Evolutionary conservation across 441 rosid species (phyloP), one percentile per base, ranked within the genome.

Genomic region (Flueggea neowawraea): DNA sequence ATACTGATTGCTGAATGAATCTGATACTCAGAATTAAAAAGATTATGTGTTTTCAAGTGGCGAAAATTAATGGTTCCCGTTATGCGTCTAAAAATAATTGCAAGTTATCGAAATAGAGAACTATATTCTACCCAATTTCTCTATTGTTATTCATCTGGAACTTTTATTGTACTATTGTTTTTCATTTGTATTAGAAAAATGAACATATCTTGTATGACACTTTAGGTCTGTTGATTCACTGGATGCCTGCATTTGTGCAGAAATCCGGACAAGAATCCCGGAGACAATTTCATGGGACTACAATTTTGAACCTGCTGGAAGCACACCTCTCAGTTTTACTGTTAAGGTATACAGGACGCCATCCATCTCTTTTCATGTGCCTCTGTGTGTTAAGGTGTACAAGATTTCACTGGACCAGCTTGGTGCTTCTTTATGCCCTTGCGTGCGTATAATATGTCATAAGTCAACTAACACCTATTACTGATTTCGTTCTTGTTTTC

Each of bases 221-320:
- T 58, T 61, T 68, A 91, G 97, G 78, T 87, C 96, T 61, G 77
- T 86, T 43, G 94, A 89, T 82, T 85, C 96, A 0, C 57, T 61
- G 9, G 83, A 91, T 69, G 80, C 95, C 44, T 91, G 94, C 64
- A 81, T 87, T 33, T 94, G 89, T 74, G 91, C 97, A 6, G 97
- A 91, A 81, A 79, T 94, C 65, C 83, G 95, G 83, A 91, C 97
- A 5, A 87, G 84, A 61, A 84, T 87, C 63, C 96, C 95, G 0
- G 92, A 91, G 41, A 87, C 93, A 5, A 64, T 78, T 58, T 80
- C 88, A 15, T 91, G 97, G 97, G 97, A 89, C 82, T 89, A 83
- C 72, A 82, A 87, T 78, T 94, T 89, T 64, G 96, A 91, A 72
- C 97, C 87, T 52, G 94, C 87, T 12, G 96, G 95, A 74, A 81